Evolutionary conservation across 139 green algal species (phyloP).

Genomic region (Chlamydomonas urium): DNA sequence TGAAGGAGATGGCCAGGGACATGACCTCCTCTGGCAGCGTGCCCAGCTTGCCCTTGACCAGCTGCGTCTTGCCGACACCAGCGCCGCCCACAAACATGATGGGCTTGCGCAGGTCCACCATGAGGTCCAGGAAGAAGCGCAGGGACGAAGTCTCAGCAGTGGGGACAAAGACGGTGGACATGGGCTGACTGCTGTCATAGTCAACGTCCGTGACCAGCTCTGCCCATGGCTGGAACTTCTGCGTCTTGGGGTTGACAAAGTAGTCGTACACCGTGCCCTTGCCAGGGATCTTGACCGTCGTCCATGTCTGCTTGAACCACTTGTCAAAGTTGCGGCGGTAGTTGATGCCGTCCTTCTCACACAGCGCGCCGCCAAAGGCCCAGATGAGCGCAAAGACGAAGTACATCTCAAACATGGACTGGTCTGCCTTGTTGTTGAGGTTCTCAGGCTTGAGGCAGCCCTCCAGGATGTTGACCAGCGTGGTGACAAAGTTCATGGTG

Average conservation of each 20-base stretch:
- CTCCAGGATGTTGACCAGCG: conserved; percentile 79
- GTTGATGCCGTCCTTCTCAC: conserved; percentile 85
- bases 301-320: conserved; percentile 85
- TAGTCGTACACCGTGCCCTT: conserved; percentile 85
- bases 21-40: conserved; percentile 65
- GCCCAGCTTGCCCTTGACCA: conserved; percentile 83
- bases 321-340: conserved; percentile 89
- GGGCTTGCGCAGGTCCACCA: conserved; percentile 74
- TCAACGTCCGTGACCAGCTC: conserved; percentile 77
- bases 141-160: conserved; percentile 79
- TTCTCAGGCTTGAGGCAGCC: conserved; percentile 72
- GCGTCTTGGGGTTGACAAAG: conserved; percentile 79
- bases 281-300: conserved; percentile 73
- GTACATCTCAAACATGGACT: conserved; percentile 73
- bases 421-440: conserved; percentile 67
- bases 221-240: conserved; percentile 80
- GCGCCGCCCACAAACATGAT: conserved; percentile 89
- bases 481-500: conserved; percentile 81
- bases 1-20: conserved; percentile 74
- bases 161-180: conserved; percentile 80
- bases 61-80: conserved; percentile 82
- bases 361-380: conserved; percentile 77
- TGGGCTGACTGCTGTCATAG: conserved; percentile 58
- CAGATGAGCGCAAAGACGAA: conserved; percentile 84
- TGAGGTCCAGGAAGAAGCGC: conserved; percentile 80